phyloP scores from a whole-genome alignment of 2,329 filamentous ascomycete genomes.

The Arachnopeziza araneosa region DNA sequence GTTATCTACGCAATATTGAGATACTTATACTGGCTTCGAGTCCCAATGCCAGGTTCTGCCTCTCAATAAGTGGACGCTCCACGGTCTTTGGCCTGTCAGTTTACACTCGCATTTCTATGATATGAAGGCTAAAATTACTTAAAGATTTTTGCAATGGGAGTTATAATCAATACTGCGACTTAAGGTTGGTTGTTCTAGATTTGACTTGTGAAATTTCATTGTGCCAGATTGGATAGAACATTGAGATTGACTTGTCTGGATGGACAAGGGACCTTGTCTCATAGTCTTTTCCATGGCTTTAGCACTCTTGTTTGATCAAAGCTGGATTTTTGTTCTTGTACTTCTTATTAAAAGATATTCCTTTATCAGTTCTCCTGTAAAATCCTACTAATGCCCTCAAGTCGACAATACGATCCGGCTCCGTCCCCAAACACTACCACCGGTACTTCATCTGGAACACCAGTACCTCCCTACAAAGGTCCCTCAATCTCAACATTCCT shows the following conservation, averaged over 20 bases:
- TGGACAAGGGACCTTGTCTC: too few relatives aligned
- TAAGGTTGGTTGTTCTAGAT: conserved; percentile 31
- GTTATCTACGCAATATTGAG: conserved; percentile 60
- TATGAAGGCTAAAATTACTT: background rate
- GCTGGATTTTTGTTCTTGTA: too few relatives aligned
- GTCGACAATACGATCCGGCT: conserved; percentile 57
- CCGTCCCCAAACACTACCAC: conserved; percentile 60
- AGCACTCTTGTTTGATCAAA: too few relatives aligned
- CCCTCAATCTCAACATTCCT: conserved; percentile 54
- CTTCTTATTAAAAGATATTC: too few relatives aligned
- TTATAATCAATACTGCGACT: conserved; percentile 64
- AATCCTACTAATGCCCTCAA: conserved; percentile 14
- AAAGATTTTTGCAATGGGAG: conserved; percentile 46
- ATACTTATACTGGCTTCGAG: conserved; percentile 57
- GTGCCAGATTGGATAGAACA: too few relatives aligned
- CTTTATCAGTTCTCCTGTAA: too few relatives aligned
- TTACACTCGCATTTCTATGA: background rate
- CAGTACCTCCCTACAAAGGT: conserved; percentile 54
- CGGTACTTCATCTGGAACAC: conserved; percentile 44
- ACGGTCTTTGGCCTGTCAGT: conserved; percentile 29
- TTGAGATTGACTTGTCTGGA: background rate
- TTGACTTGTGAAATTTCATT: background rate
- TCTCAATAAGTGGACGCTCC: conserved; percentile 48
- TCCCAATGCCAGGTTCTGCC: conserved; percentile 52
- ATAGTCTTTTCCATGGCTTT: too few relatives aligned